These are phyloP conservation scores for Aspergillus pseudoterreus DNA, from an alignment of 2,329 filamentous ascomycete genomes.

Conservation along the genomic window DNA sequence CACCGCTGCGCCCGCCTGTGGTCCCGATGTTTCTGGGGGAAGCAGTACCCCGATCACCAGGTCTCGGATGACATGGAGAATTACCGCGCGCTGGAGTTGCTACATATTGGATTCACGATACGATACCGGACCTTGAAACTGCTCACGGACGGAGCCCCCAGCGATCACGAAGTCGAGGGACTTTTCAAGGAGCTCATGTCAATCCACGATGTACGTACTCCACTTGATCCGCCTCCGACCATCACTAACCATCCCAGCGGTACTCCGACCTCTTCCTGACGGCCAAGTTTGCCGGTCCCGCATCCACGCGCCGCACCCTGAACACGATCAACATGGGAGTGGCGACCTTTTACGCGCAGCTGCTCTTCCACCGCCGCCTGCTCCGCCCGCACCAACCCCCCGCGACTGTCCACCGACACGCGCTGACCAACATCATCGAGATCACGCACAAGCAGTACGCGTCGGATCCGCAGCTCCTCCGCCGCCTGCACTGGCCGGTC, in stretches of 20 bases:
- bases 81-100: constrained; percentile 31
- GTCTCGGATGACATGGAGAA: constrained; percentile 39
- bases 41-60: constrained; percentile 34
- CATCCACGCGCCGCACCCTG: constrained; percentile 30
- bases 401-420: constrained; percentile 23
- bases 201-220: constrained; percentile 21
- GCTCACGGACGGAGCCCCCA: constrained; percentile 18
- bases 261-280: constrained; percentile 36
- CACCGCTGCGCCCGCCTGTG: constrained; percentile 33
- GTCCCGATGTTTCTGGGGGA: constrained; percentile 34
- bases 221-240: no score
- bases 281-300: constrained; percentile 26
- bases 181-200: constrained; percentile 23
- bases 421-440: constrained; percentile 27
- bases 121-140: constrained; percentile 29
- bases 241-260: constrained; percentile 19
- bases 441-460: constrained; percentile 30
- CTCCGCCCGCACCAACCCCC: constrained; percentile 20
- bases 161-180: constrained; percentile 14
- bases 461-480: constrained; percentile 27
- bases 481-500: constrained; percentile 32
- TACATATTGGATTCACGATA: constrained; percentile 27
- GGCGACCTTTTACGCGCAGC: constrained; percentile 31
- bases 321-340: constrained; percentile 35
- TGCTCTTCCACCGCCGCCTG: constrained; percentile 31